A percentile compares a stretch with the other conserved stretches of the same genome.
Evolutionary conservation across 1,284 basidiomycete species (phyloP).

Genomic region (Schizophyllum commune): DNA sequence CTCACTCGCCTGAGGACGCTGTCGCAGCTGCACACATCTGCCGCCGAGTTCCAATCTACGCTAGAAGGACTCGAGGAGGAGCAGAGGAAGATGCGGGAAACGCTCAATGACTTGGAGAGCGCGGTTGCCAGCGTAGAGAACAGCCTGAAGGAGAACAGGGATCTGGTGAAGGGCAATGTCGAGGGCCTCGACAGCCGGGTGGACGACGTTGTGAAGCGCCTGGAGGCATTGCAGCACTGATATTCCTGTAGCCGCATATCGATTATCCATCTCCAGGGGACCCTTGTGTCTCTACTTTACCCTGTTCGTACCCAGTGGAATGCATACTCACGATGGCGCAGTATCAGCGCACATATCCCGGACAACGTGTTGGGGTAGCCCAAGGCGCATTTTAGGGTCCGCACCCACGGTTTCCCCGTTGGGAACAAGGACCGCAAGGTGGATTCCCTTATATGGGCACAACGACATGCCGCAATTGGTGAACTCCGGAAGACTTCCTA

Average conservation of each 20-base stretch:
- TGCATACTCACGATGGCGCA: too few species aligned
- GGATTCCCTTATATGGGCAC: too few species aligned
- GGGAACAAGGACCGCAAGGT: too few species aligned
- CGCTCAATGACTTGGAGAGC: constrained; percentile 58
- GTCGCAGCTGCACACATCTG: constrained; percentile 75
- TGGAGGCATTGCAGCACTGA: constrained; percentile 33
- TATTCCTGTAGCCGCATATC: neutral
- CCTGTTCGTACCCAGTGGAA: too few species aligned
- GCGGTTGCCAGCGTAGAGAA: constrained; percentile 68
- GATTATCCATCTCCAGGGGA: neutral
- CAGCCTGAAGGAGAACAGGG: constrained; percentile 72
- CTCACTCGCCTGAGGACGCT: constrained; percentile 82
- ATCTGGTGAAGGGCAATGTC: constrained; percentile 66
- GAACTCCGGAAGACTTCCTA: too few species aligned
- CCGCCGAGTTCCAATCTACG: constrained; percentile 68
- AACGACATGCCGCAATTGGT: too few species aligned
- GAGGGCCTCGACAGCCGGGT: constrained; percentile 61
- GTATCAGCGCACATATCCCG: too few species aligned
- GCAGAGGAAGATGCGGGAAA: constrained; percentile 53
- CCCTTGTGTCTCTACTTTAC: too few species aligned
- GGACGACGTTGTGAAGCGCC: constrained; percentile 39
- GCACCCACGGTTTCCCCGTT: too few species aligned
- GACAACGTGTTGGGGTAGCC: too few species aligned
- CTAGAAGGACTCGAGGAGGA: constrained; percentile 68
- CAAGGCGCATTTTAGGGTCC: too few species aligned